Evolutionary conservation across 2,329 filamentous ascomycete genomes (phyloP), one percentile per base, ranked within the genome.

Genomic region (Rugonectria rugulosa): DNA sequence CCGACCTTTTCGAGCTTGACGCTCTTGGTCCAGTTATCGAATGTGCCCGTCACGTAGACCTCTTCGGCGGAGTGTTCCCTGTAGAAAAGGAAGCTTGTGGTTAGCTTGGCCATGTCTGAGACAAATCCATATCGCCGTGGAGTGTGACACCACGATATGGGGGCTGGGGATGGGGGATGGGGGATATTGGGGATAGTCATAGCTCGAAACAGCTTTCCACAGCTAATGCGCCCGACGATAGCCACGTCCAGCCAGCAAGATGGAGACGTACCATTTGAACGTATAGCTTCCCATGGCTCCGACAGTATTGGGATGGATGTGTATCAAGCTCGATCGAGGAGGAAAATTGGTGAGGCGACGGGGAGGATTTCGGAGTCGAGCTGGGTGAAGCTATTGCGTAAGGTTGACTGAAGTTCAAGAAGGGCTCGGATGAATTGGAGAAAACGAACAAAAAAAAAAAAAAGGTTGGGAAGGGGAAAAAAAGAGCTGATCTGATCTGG

Each of bases 1-100:
- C 84, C 89, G 34, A 86, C 82, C 78, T 91, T 92, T 42, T 92
- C 87, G 54, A 99, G 84, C 79, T 90, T 85, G 73, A 94, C 85
- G 53, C 87, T 92, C 81, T 95, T 94, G 65, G 84, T 83, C 95
- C 95, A 99, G 78, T 91, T 84, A 77, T 98, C 94, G 73, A 98
- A 98, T 61, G 91, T 94, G 72, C 95, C 95, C 34, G 94, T 98
- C 67, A 98, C 95, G 76, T 89, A 94, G 74, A 98, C 94, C 72
- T 96, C 90, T 65, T 88, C 83, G 72, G 90, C 93, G 67, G 87
- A 81, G 74, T 95, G 88, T 72, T 89, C 86, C 94, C 94, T 97
- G 77, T 17, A 40, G 34, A 38, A 38, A 12, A 20, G 11, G 29
- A 66, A 57, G 36, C 46, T 62, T 34, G 37, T 24, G 27, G 61